These are phyloP conservation scores for Diaporthe capsici DNA, from an alignment of 2,329 filamentous ascomycete genomes.

Conservation along the genomic window DNA sequence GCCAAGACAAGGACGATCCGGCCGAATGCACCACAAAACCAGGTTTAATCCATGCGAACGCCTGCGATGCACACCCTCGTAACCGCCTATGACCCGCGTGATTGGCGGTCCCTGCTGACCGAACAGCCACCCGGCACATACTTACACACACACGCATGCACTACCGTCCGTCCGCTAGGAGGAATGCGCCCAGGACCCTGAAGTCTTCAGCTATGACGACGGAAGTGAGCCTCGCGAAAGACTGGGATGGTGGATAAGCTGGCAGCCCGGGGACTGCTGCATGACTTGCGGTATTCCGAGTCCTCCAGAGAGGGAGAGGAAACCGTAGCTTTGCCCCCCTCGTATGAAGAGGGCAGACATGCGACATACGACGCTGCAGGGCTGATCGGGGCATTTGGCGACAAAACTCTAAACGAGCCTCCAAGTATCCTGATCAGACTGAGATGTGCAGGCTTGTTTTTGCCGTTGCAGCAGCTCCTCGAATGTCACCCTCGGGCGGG, in stretches of 20 bases:
- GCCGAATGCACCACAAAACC: conserved; percentile 26
- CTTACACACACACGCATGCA: neutral
- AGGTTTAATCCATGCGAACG: conserved; percentile 36
- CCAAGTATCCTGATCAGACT: conserved; percentile 17
- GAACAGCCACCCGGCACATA: conserved; percentile 30
- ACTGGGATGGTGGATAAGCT: neutral
- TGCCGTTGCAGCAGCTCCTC: neutral
- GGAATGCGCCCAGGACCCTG: conserved; percentile 8
- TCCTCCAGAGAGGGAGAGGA: neutral
- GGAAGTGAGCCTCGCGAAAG: conserved; percentile 6
- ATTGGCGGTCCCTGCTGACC: conserved; percentile 19
- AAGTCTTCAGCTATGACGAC: conserved; percentile 22
- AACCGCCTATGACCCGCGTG: conserved; percentile 3
- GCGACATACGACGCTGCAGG: conserved; percentile 17
- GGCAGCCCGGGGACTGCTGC: neutral
- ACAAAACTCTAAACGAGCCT: conserved; percentile 32
- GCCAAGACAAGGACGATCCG: conserved; percentile 30
- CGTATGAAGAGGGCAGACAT: neutral
- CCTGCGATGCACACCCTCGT: conserved; percentile 18
- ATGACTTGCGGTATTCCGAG: neutral
- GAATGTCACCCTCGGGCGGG: conserved; percentile 20
- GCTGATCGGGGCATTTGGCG: conserved; percentile 1
- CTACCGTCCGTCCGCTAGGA: neutral
- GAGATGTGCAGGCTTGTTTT: conserved; percentile 15
- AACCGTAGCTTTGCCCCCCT: conserved; percentile 3